Percentiles rank a stretch among this genome's conserved stretches.
Conservation (phyloP, 139 green algal species). For the Chlamydomonas sphaeroides region DNA sequence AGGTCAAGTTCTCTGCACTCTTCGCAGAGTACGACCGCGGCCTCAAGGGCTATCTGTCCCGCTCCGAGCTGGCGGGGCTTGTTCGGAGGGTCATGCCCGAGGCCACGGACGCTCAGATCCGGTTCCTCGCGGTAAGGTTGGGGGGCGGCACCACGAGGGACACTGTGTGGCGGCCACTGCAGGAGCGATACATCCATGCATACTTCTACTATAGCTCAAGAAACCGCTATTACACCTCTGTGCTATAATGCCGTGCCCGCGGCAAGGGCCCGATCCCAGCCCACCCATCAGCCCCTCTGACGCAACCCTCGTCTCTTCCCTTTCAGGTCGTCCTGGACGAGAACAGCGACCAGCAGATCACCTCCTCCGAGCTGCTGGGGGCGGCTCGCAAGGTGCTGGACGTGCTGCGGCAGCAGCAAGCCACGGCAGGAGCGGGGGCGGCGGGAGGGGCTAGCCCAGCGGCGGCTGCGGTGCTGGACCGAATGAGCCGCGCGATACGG, state of each 20-base stretch:
- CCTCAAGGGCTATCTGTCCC: conserved; percentile 40
- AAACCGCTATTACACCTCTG: too few relatives aligned
- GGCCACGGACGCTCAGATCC: conserved; percentile 44
- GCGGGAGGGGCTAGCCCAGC: background rate
- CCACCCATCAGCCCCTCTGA: background rate
- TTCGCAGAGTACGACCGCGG: conserved; percentile 48
- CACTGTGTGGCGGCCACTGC: too few relatives aligned
- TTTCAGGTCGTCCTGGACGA: conserved; percentile 45
- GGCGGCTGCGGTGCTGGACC: conserved; percentile 35
- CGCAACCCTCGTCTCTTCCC: background rate
- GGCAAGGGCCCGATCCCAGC: too few relatives aligned
- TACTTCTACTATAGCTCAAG: too few relatives aligned
- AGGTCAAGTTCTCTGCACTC: conserved; percentile 44
- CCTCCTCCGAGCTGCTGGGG: conserved; percentile 36
- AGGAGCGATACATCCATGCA: too few relatives aligned
- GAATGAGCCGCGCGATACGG: conserved; percentile 18
- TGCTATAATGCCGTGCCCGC: too few relatives aligned
- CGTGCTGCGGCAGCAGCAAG: conserved; percentile 1
- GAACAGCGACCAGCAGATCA: conserved; percentile 41
- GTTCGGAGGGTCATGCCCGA: conserved; percentile 44
- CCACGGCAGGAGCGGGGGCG: background rate
- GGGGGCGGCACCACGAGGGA: too few relatives aligned
- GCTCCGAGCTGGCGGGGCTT: conserved; percentile 42
- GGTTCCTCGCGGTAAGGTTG: conserved; percentile 48
- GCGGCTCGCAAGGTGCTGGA: conserved; percentile 36